Evolutionary conservation across 176 grass and related monocot genomes (phyloP).

Genomic region (Zea mays): DNA sequence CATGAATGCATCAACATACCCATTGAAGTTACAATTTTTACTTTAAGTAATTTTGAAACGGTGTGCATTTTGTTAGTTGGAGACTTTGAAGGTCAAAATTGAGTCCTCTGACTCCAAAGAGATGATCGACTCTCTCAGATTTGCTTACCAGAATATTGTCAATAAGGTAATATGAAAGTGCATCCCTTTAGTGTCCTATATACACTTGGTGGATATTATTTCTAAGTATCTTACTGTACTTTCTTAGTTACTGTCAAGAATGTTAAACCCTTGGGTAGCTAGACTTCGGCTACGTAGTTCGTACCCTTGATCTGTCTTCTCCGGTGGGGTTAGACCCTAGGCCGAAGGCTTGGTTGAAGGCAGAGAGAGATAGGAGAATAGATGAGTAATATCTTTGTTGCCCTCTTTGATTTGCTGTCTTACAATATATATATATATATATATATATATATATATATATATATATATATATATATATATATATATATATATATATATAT

Average conservation of each 20-base stretch:
- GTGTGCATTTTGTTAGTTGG: constrained; percentile 57
- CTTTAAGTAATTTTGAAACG: constrained; percentile 14
- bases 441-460: no score
- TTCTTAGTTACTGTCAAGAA: neutral
- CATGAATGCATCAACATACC: neutral
- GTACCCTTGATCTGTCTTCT: no score
- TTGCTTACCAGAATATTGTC: constrained; percentile 73
- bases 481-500: no score
- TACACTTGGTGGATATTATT: neutral
- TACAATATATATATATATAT: no score
- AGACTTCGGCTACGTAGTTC: no score
- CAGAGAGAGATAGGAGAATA: no score
- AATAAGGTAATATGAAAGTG: constrained; percentile 62
- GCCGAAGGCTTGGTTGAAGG: no score
- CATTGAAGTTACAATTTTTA: constrained; percentile 29
- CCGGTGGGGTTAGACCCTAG: no score
- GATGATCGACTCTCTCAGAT: constrained; percentile 68
- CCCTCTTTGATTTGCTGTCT: no score
- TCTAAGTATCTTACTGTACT: neutral
- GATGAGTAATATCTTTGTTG: no score
- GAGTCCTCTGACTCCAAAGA: constrained; percentile 66
- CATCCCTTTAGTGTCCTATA: constrained; percentile 24
- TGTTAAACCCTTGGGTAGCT: no score
- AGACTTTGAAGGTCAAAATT: constrained; percentile 68
- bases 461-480: no score